Base-by-base conservation (phyloP, 2,329 filamentous ascomycete genomes). In the Fusarium pseudoanthophilum region DNA sequence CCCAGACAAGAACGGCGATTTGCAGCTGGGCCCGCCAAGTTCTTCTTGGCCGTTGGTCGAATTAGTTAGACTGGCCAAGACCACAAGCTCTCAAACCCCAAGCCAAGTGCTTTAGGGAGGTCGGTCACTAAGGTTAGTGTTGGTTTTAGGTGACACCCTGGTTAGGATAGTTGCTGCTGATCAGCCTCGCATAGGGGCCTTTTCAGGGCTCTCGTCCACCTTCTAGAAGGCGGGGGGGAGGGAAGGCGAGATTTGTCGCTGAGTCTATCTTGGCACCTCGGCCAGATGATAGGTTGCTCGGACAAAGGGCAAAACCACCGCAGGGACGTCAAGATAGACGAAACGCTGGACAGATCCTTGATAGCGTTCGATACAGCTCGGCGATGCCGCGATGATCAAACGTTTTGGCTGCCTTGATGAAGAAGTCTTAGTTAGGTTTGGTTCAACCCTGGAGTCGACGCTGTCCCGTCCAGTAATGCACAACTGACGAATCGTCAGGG, bases 151-250 rank as follows among this genome's bases (percentile, higher is more conserved):
- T 57, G 67, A 74, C 74, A 78, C 76, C 76, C 75, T 74, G 59
- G 71, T 53, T 64, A 48, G 69, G 73, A 64, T 69, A 66, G 75
- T 69, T 69, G 64, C 61, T 77, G 71, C 40, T 73, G 76, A 78
- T 78, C 76, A 77, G 74, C 76, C 76, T 78, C 76, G 76, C 76
- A 78, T 78, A 77, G 74, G 74, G 75, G 71, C 72, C 56, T 59
- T 48, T 66, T 69, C 58, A 66, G 66, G 70, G 60, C 60, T 70
- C 60, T 63, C 36, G 60, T 57, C 34, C 34, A 55, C 67, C 73
- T 78, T 78, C 76, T 78, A 78, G 76, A 78, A 78, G 76, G 69
- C 60, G 68, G 73, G 64, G 71, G 71, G 58, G 63, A 30, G 45
- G 67, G 56, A 57, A 69, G 73, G 69, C 63, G 60, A 73, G 64